phyloP scores from a whole-genome alignment of 495 filamentous ascomycete species.

The Aspergillus funiculosus region DNA sequence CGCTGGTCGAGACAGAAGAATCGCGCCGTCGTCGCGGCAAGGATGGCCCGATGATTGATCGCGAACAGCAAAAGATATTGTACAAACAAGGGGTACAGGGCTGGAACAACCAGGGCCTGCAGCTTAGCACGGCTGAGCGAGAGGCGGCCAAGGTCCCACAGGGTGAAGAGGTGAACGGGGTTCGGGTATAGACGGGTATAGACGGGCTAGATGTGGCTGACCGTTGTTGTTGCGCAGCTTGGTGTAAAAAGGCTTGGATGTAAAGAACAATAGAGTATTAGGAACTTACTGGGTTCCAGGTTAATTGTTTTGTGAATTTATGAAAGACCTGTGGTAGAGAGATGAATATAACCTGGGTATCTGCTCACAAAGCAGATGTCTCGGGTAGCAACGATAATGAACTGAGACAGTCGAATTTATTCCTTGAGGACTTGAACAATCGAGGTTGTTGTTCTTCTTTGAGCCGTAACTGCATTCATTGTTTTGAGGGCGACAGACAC shows the following conservation, averaged over 20 bases:
- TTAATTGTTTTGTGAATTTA: too few species aligned
- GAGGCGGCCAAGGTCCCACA: conserved; percentile 33
- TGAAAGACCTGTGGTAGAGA: too few species aligned
- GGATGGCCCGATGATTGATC: conserved; percentile 28
- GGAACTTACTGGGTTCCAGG: neutral
- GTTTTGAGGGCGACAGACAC: too few species aligned
- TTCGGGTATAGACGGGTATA: conserved; percentile 24
- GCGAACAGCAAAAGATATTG: conserved; percentile 34
- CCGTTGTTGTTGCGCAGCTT: neutral
- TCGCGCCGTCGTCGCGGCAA: conserved; percentile 54
- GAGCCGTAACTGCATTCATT: too few species aligned
- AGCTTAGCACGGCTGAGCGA: conserved; percentile 38
- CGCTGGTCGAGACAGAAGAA: conserved; percentile 57
- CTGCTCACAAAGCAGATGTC: neutral
- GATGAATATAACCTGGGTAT: neutral
- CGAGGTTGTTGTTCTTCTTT: too few species aligned
- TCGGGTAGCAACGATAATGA: too few species aligned
- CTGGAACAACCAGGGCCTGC: conserved; percentile 42
- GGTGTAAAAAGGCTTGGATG: neutral
- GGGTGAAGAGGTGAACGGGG: conserved; percentile 34
- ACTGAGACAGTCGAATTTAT: too few species aligned
- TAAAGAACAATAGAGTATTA: neutral
- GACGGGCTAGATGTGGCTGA: conserved; percentile 1
- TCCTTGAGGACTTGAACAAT: too few species aligned
- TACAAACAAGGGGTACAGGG: conserved; percentile 39